Evolutionary conservation across 129 eudicot species (phyloP), one percentile per base, ranked within the genome.

Genomic region (Flaveria sonorensis): DNA sequence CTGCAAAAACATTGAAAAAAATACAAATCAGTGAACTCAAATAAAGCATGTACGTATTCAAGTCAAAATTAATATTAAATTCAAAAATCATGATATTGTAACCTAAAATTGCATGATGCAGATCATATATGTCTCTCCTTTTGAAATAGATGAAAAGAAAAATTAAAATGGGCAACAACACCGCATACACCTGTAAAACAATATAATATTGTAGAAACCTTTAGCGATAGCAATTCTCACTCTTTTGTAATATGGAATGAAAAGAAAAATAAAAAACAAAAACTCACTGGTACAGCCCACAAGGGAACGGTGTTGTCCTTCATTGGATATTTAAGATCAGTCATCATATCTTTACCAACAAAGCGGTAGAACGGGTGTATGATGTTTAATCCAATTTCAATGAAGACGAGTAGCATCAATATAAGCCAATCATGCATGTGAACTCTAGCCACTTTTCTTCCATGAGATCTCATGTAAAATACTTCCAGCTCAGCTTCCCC

Each of bases 201-300:
- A 52, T 13, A 64, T 15, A 63, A 51, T n/a, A 42, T 70, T 68
- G 53, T 10, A n/a, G 15, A 67, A 66, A 14, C 24, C 69, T 23
- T 23, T 51, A 36, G 3, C 18, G 3, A 39, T 39, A 75, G 75
- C 62, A 77, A 6, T 24, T 12, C 23, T 0, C 12, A 45, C 53
- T 12, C 10, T 39, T 16, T 55, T 7, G 46, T 40, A 11, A 43
- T 23, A 28, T 15, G 7, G 7, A 14, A 15, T 24, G 10, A 4
- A 7, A 45, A 42, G 4, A 0, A 16, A 15, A 18, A n/a, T 10
- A 13, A 16, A 3, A 23, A 30, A 1, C 9, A 45, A 72, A 66
- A 70, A 81, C 97, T 89, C 84, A 91, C 97, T 0, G 97, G 97
- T 71, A 91, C 97, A 16, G 97, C 84, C 97, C 97, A 89, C 26